Base-by-base conservation (phyloP, 768 basidiomycete genomes). In the Lactifluus piperatus region DNA sequence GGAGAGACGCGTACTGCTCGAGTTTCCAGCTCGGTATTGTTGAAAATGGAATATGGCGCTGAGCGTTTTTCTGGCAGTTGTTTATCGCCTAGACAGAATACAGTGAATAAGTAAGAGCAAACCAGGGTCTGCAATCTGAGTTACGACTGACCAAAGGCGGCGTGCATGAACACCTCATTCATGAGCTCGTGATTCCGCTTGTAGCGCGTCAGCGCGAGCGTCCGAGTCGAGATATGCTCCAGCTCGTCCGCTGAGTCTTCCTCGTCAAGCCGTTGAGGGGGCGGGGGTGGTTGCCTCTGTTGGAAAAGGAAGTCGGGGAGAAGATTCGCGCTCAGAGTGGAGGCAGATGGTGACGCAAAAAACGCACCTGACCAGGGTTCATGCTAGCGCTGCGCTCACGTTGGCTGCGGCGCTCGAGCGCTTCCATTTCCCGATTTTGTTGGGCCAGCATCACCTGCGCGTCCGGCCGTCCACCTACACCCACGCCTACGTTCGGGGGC, bases 131-230 rank as follows among this genome's bases (percentile, higher is more conserved):
- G 47, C 3, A 20, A 5, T 3, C 47, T 30, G 20, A 11, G 39
- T 39, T 37, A 8, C 2, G 22, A 46, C 70, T 49, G 37, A 72
- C 88, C 81, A 65, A 82, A 86, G 0, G 85, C 86, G 24, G 89
- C 88, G 63, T 81, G 79, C 63, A 76, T 77, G 70, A 92, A 91
- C 1, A 92, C 85, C 44, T 86, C 86, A 67, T 85, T 85, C 88
- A 92, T 92, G 60, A 86, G 75, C 45, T 90, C 89, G 66, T 91
- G 88, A 66, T 92, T 92, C 6, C 88, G 82, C 63, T 78, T 80
- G 67, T 90, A 92, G 36, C 89, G 77, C 18, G 82, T 79, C 36
- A 86, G 66, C 7, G 90, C 86, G 16, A 91, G 75, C 2, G 86
- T 81, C 44, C 86, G 79, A 2, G 86, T 82, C 0, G 89, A 86